Base-by-base conservation (phyloP, 2,329 filamentous ascomycete genomes). In the Colletotrichum truncatum region DNA sequence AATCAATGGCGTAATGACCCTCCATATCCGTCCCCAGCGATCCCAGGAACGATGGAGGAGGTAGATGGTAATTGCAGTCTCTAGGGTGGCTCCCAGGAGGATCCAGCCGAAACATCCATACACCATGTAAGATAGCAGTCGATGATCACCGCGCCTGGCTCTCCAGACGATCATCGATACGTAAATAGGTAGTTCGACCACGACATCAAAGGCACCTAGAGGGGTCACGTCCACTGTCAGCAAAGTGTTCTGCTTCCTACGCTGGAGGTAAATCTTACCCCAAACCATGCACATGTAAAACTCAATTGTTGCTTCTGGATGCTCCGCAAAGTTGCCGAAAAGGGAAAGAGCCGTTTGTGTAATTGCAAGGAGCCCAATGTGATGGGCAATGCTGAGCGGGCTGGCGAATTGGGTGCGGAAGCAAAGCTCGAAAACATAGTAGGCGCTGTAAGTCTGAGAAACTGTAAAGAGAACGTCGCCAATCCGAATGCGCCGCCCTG, bases 351-450 rank as follows among this genome's bases (percentile, higher is more conserved):
- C 60, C 2, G 60, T 67, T 41, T 69, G 68, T 4, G 64, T 58
- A 21, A 68, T 60, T 43, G 66, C 52, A 28, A 69, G 21, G 2
- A 69, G 62, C 1, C 67, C 67, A 16, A 69, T 61, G 4, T 69
- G 67, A 16, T 69, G 67, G 4, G 68, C 68, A 11, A 69, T 60
- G 18, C 56, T 64, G 4, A 69, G 57, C 3, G 59, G 38, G n/a
- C 67, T 68, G 14, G 67, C 66, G 25, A 67, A 69, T 9, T 54
- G 46, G 11, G 64, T 59, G 45, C 68, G 67, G 21, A 54, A 69
- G 21, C 54, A 64, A 4, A 69, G 54, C 39, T 69, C 68, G 43
- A 69, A 69, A 10, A 68, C 56, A 36, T 69, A 69, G 49, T 69
- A 69, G 6, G 55, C 67, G 54, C 57, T 59, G 57, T 69, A 68